Evolutionary conservation across 805 yeast species (phyloP).

Genomic region (Saturnispora bothae): DNA sequence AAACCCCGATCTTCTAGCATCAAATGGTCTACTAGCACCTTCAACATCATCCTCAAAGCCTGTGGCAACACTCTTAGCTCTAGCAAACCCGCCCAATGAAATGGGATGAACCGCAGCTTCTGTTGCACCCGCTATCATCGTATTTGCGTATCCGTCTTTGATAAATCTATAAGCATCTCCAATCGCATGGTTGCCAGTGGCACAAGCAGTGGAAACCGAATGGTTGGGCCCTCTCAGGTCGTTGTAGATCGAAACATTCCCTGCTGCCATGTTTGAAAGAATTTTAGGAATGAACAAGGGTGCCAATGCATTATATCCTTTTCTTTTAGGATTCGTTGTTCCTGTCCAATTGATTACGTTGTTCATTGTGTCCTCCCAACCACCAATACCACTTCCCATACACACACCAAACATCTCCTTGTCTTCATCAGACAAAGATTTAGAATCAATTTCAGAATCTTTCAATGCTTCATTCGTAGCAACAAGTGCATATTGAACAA

Average conservation of each 20-base stretch:
- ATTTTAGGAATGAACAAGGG: conserved; percentile 82
- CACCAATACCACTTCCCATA: conserved; percentile 92
- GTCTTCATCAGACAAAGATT: conserved; percentile 22
- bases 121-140: conserved; percentile 89
- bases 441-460: conserved; percentile 50
- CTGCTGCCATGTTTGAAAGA: conserved; percentile 89
- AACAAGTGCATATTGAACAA: conserved; percentile 68
- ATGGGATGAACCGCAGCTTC: conserved; percentile 83
- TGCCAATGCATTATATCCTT: conserved; percentile 61
- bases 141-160: conserved; percentile 67
- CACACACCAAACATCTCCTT: conserved; percentile 52
- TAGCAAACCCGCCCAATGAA: conserved; percentile 80
- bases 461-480: conserved; percentile 69
- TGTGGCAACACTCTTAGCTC: conserved; percentile 66
- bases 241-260: conserved; percentile 71
- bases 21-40: conserved; percentile 82
- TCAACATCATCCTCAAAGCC: conserved; percentile 46
- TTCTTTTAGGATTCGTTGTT: conserved; percentile 16
- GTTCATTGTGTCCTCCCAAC: conserved; percentile 61
- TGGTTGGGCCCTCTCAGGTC: conserved; percentile 81
- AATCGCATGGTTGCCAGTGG: conserved; percentile 88
- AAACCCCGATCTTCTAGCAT: conserved; percentile 67
- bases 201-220: conserved; percentile 89
- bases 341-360: conserved; percentile 42
- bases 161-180: conserved; percentile 89